Evolutionary conservation across 768 basidiomycete species (phyloP), one percentile per base, ranked within the genome.

Genomic region (Tubosaeta sp.): DNA sequence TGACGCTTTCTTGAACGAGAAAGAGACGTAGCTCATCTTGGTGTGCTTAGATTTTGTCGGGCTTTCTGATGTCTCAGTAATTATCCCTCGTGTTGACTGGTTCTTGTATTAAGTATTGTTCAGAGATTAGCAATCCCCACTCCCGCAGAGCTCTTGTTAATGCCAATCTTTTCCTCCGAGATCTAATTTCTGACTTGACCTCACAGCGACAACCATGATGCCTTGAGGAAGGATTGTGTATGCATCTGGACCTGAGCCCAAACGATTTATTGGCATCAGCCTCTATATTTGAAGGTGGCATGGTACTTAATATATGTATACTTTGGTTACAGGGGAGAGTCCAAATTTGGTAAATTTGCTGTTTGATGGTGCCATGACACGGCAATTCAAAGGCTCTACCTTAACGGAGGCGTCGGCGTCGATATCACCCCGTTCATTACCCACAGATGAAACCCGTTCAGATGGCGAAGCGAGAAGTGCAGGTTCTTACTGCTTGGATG

Each of bases 1-100:
- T 43, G 90, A 92, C 31, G 84, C 85, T 14, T 91, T 91, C 68
- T 66, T 88, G 57, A 82, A 80, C 26, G 74, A 76, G 56, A 74
- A 74, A 58, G 69, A 74, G 22, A 22, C 22, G 52, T 77, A 44
- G 31, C 17, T 43, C 60, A 65, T 46, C 43, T 13, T n/a, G 39
- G 60, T 59, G 35, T 50, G 57, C 55, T 27, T 14, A 4, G 14
- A 22, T 46, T 37, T 19, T 14, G 19, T 55, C 25, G 17, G 32
- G 33, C 32, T 31, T 43, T 26, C 29, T 9, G 29, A 26, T 14
- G 35, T 45, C 35, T 52, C 39, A 19, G 19, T 34, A 14, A 29
- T 9, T 5, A 11, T 43, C 26, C 12, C 12, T 16, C 4, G 22
- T 31, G n/a, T 47, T 33, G 16, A 46, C 10, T 26, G 16, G 25